A percentile compares a stretch with the other conserved stretches of the same genome.
Conservation (phyloP, 148 eudicot genomes). For the Camellia granthamiana region DNA sequence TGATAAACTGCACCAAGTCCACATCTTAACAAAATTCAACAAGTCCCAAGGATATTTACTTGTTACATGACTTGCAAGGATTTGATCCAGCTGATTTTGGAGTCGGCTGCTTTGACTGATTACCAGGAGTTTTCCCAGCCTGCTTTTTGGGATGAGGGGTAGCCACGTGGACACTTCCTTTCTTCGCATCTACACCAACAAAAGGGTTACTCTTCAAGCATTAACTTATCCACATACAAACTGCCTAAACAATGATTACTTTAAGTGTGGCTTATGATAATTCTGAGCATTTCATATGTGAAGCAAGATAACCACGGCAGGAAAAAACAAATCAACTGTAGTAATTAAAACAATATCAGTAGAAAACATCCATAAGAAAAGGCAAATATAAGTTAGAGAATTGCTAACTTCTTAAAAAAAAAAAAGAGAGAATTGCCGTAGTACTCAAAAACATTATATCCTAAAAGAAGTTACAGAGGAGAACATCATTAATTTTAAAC, state of each 20-base stretch:
- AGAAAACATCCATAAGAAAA: background rate
- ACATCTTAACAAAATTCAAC: background rate
- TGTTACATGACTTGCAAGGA: constrained; percentile 52
- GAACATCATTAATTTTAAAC: background rate
- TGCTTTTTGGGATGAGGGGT: constrained; percentile 76
- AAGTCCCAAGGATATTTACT: constrained; percentile 24
- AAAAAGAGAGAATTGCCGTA: background rate
- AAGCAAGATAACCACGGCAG: background rate
- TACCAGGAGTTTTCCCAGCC: constrained; percentile 65
- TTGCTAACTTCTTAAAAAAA: no score
- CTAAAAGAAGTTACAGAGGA: background rate
- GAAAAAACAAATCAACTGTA: background rate
- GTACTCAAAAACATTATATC: background rate
- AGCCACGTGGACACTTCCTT: constrained; percentile 55
- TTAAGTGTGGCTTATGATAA: no score
- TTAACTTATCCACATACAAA: background rate
- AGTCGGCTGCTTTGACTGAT: constrained; percentile 59
- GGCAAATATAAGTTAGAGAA: no score
- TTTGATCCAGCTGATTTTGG: constrained; percentile 53
- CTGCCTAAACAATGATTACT: no score
- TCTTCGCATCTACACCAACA: constrained; percentile 51
- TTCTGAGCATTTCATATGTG: background rate
- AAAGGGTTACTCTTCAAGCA: background rate
- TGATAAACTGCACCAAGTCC: constrained; percentile 1
- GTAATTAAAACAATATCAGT: background rate